Evolutionary conservation across 2,329 filamentous ascomycete genomes (phyloP).

Genomic region (Monilinia fructigena): DNA sequence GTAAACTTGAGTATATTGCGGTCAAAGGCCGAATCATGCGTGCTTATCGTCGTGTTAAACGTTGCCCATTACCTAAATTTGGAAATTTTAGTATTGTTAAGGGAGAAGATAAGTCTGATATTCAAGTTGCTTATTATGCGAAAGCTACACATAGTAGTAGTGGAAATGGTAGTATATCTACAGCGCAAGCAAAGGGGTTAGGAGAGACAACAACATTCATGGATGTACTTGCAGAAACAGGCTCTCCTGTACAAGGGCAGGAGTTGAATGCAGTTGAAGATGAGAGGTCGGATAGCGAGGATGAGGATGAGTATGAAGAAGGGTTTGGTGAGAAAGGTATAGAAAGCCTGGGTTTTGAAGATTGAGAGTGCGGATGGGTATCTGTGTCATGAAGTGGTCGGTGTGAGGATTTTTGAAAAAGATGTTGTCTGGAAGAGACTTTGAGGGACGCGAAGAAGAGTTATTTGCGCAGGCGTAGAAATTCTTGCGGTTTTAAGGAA

Average conservation of each 20-base stretch:
- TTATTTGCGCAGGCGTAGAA: no score
- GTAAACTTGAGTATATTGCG: slow-evolving; percentile 59
- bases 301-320: slow-evolving; percentile 39
- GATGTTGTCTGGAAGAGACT: slow-evolving; percentile 50
- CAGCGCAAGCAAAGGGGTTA: not conserved
- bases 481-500: no score
- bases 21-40: slow-evolving; percentile 52
- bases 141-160: not conserved
- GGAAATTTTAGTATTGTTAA: not conserved
- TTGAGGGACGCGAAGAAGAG: slow-evolving; percentile 29
- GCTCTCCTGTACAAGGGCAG: not conserved
- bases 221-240: not conserved
- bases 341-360: slow-evolving; percentile 29
- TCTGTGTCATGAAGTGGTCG: slow-evolving; percentile 48
- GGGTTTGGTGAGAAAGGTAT: slow-evolving; percentile 15
- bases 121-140: slow-evolving; percentile 21
- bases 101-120: not conserved
- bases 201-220: not conserved
- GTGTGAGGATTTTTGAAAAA: slow-evolving; percentile 58
- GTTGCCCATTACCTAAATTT: not conserved
- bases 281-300: slow-evolving; percentile 18
- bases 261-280: not conserved
- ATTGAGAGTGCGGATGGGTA: slow-evolving; percentile 44
- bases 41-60: slow-evolving; percentile 42
- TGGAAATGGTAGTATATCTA: not conserved